Percentiles rank a stretch among this genome's conserved stretches.
phyloP scores from a whole-genome alignment of 768 basidiomycete species.

The Pulveroboletus sp. region DNA sequence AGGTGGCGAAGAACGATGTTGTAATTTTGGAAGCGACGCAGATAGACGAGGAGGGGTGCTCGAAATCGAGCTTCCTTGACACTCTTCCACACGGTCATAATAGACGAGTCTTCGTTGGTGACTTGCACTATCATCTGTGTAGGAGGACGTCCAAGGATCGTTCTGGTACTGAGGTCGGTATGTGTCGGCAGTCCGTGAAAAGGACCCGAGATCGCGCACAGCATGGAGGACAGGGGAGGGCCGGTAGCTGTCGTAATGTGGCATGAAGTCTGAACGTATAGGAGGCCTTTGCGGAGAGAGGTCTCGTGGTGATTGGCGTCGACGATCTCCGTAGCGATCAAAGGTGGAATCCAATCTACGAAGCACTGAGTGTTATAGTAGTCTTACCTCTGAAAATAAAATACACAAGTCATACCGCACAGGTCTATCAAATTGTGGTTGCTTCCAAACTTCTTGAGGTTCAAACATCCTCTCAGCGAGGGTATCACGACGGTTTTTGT shows the following conservation, averaged over 20 bases:
- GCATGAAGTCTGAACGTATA: conserved; percentile 30
- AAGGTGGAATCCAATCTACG: conserved; percentile 24
- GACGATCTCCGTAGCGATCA: conserved; percentile 37
- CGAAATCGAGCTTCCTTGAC: conserved; percentile 29
- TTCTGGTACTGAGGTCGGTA: conserved; percentile 48
- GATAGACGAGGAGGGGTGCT: conserved; percentile 29
- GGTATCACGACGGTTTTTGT: conserved; percentile 33
- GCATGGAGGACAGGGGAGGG: conserved; percentile 33
- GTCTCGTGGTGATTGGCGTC: conserved; percentile 31
- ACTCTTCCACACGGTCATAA: conserved; percentile 26
- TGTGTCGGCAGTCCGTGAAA: conserved; percentile 38
- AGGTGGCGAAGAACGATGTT: conserved; percentile 23
- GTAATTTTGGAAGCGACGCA: conserved; percentile 14
- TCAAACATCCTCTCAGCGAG: conserved; percentile 59
- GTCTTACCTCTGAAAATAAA: conserved; percentile 19
- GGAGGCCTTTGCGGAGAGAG: conserved; percentile 34
- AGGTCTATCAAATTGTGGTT: conserved; percentile 45
- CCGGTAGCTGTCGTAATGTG: conserved; percentile 48
- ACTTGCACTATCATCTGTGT: conserved; percentile 31
- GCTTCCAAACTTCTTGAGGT: conserved; percentile 69
- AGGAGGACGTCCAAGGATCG: conserved; percentile 28
- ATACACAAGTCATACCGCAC: conserved; percentile 40
- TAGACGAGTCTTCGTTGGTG: conserved; percentile 15
- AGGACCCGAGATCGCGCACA: conserved; percentile 37
- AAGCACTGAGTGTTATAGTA: conserved; percentile 10